Evolutionary conservation across 768 basidiomycete genomes (phyloP).

Genomic region (Gymnopilus dilepis): DNA sequence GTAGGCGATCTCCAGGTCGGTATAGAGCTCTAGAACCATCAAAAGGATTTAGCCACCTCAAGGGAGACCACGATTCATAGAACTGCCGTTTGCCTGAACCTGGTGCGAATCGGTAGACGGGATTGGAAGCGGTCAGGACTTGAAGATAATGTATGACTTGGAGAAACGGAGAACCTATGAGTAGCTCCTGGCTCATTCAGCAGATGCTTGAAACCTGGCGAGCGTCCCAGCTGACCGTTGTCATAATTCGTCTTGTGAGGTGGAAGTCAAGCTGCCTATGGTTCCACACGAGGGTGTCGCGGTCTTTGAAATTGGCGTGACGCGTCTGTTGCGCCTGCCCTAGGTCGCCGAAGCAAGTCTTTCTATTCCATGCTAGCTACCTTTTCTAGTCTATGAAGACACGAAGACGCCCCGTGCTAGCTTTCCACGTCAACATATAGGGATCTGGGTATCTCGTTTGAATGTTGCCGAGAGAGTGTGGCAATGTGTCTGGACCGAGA

Average conservation of each 20-base stretch:
- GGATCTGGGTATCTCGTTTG: constrained; percentile 9
- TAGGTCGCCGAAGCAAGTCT: neutral
- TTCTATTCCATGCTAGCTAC: neutral
- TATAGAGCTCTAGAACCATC: neutral
- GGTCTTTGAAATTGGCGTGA: constrained; percentile 20
- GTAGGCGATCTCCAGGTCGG: neutral
- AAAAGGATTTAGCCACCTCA: neutral
- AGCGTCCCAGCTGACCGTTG: too few relatives aligned
- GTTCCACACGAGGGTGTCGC: constrained; percentile 20
- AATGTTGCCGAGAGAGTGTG: neutral
- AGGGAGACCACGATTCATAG: neutral
- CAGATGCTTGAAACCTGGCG: too few relatives aligned
- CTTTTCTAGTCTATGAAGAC: constrained; percentile 6
- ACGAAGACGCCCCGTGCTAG: constrained; percentile 2
- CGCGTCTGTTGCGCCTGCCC: constrained; percentile 16
- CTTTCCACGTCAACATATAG: constrained; percentile 5
- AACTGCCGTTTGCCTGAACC: too few relatives aligned
- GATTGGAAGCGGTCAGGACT: neutral
- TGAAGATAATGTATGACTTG: too few relatives aligned
- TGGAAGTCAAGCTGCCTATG: constrained; percentile 1
- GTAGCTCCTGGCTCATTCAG: too few relatives aligned
- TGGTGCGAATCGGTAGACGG: neutral
- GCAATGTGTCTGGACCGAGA: constrained; percentile 6
- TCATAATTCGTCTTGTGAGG: constrained; percentile 8
- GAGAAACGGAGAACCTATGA: too few relatives aligned